A percentile compares a stretch with the other conserved stretches of the same genome.
phyloP scores from a whole-genome alignment of 257 asterid species.

The Solanum dulcamara region DNA sequence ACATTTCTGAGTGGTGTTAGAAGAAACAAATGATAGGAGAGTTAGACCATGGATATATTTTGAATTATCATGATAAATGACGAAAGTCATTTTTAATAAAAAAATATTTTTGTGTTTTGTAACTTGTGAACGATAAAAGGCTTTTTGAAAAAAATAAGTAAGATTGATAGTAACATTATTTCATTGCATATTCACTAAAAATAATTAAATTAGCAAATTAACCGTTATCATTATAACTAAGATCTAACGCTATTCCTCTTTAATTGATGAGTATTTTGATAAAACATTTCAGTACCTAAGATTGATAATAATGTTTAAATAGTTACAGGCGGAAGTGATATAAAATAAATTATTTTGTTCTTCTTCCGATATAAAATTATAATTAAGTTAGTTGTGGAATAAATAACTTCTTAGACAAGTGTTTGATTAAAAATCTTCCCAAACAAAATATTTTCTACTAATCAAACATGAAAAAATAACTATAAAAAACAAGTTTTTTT shows the following conservation, averaged over 20 bases:
- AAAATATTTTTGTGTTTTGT: not conserved
- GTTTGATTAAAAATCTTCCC: not conserved
- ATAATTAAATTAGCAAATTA: not conserved
- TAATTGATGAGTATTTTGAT: not conserved
- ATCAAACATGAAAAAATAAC: not conserved
- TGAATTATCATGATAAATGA: not conserved
- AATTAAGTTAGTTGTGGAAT: not conserved
- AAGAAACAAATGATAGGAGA: not conserved
- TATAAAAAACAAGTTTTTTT: not conserved
- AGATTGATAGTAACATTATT: not conserved
- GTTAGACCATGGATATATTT: not conserved
- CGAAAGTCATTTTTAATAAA: not conserved
- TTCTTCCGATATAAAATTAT: not conserved
- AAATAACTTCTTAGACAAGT: not conserved
- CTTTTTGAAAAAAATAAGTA: not conserved
- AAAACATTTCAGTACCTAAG: not conserved
- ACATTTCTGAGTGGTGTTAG: conserved; percentile 9
- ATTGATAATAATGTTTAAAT: not conserved
- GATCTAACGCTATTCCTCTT: not conserved
- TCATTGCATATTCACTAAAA: not conserved
- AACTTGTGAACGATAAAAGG: not conserved
- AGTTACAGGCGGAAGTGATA: not conserved
- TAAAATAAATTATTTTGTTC: not conserved
- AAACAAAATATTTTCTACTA: not conserved
- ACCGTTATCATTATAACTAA: not conserved